Evolutionary conservation across 768 basidiomycete species (phyloP), one percentile per base, ranked within the genome.

Genomic region (Calocybe cyanea): DNA sequence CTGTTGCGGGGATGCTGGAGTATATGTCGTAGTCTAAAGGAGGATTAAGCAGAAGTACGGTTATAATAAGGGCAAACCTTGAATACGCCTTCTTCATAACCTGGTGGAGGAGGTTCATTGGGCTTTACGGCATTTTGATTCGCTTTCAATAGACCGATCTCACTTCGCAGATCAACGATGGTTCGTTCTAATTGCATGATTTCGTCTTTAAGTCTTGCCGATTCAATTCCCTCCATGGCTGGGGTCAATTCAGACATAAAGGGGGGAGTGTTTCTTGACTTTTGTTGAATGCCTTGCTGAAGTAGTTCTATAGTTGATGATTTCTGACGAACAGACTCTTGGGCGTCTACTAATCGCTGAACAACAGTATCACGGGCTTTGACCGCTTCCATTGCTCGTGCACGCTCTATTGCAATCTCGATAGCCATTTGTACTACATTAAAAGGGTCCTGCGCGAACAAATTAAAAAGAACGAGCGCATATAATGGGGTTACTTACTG

Each of bases 351-450:
- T 10, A 88, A 72, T 23, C 76, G 77, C 33, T 74, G 63, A 1
- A 84, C 75, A 13, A 73, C 76, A 23, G 71, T 73, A 55, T 88
- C 85, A 32, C 85, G 78, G 23, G 85, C 85, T 20, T 63, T 66
- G 42, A 82, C 59, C 1, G 80, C 82, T 55, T 87, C 83, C n/a
- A 35, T 6, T 35, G 80, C 74, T 38, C 74, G 73, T 39, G 73
- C 45, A 32, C 68, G 70, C 51, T 83, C 80, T 25, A 73, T 62
- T 49, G 80, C 73, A 15, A 81, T 64, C 46, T 79, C 76, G 20
- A 83, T 62, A 9, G 78, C 72, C 58, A 78, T 68, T 50, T 81
- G 78, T 2, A 71, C 75, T 25, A 68, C 64, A 38, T 68, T 67
- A 37, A 74, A 65, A 6, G 75, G 72, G 48, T 72, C 71, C 75